Conservation (phyloP, 1,139 yeast genomes). For the Suhomyces yuchorum region DNA sequence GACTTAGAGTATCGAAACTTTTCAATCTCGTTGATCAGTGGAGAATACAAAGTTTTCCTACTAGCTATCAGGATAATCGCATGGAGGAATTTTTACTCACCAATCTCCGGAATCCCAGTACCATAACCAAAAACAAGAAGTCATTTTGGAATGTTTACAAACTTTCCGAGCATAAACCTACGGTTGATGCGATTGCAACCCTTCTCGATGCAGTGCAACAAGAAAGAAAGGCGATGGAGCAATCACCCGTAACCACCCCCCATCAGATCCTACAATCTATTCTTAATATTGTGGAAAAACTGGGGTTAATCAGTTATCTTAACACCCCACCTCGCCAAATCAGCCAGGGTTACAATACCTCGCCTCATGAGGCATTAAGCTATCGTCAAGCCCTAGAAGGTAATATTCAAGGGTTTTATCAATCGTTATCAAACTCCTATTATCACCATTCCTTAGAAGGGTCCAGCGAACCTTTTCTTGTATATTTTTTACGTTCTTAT, state of each 20-base stretch:
- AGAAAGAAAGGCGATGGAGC: not conserved
- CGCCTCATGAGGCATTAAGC: conserved; percentile 1
- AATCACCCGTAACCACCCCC: conserved; percentile 17
- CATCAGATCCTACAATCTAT: conserved; percentile 23
- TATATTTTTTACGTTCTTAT: conserved; percentile 48
- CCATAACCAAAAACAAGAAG: not conserved
- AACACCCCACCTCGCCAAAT: conserved; percentile 19
- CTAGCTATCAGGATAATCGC: conserved; percentile 1
- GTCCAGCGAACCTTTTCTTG: conserved; percentile 30
- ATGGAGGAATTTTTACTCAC: conserved; percentile 14
- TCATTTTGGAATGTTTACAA: conserved; percentile 14
- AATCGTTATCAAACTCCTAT: conserved; percentile 28
- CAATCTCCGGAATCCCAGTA: not conserved
- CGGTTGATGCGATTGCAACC: conserved; percentile 12
- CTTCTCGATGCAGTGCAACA: conserved; percentile 13
- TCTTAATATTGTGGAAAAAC: conserved; percentile 21
- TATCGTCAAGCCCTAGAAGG: conserved; percentile 19
- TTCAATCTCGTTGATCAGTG: conserved; percentile 23
- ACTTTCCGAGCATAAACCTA: conserved; percentile 11
- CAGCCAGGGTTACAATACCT: conserved; percentile 4
- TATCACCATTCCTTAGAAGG: conserved; percentile 17
- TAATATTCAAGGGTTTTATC: conserved; percentile 30
- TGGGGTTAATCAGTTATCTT: conserved; percentile 27
- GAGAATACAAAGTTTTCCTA: conserved; percentile 2
- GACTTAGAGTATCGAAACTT: conserved; percentile 28